A percentile compares a stretch with the other conserved stretches of the same genome.
These are phyloP conservation scores for Rhinocladiella similis DNA, from an alignment of 2,329 filamentous ascomycete genomes.

Conservation along the genomic window DNA sequence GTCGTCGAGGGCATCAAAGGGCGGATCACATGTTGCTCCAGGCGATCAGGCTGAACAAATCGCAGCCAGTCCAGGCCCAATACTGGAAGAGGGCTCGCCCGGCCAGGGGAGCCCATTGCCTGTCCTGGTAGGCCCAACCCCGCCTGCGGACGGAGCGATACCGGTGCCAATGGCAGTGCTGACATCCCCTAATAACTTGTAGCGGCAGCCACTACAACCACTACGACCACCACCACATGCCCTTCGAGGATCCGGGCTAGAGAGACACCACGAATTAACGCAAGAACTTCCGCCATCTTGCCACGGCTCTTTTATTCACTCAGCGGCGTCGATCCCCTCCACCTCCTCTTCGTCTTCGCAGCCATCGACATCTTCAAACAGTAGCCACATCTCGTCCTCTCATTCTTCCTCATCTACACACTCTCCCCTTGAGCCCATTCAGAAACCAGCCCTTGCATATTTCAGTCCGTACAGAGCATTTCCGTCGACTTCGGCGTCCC, in stretches of 20 bases:
- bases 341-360: not conserved
- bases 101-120: too few relatives aligned
- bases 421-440: constrained; percentile 6
- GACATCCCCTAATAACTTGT: too few relatives aligned
- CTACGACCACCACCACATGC: too few relatives aligned
- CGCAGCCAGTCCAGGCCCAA: not conserved
- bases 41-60: not conserved
- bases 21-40: not conserved
- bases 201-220: too few relatives aligned
- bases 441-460: constrained; percentile 19
- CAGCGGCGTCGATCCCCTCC: not conserved
- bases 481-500: constrained; percentile 1
- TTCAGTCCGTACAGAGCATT: constrained; percentile 10
- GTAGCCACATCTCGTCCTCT: not conserved
- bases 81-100: not conserved
- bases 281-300: too few relatives aligned
- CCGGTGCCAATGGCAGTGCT: too few relatives aligned
- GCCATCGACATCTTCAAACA: not conserved
- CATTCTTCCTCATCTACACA: constrained; percentile 6
- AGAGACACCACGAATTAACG: too few relatives aligned
- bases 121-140: not conserved
- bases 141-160: not conserved
- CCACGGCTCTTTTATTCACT: not conserved
- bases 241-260: too few relatives aligned
- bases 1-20: not conserved